Evolutionary conservation across 164 flowering plant genomes (phyloP).

Genomic region (Vitis vinifera): DNA sequence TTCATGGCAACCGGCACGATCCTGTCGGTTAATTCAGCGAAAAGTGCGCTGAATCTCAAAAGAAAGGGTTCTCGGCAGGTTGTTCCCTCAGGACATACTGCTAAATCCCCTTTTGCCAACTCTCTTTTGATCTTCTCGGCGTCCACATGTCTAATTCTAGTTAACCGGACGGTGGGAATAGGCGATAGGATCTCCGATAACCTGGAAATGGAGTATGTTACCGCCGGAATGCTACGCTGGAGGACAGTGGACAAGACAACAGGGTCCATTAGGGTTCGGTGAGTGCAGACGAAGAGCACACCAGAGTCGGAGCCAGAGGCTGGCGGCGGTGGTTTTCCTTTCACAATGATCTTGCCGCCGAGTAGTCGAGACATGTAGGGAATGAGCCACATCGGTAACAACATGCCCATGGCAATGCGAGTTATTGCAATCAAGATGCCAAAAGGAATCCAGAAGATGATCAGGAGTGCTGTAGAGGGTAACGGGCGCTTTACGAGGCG

Average conservation of each 20-base stretch:
- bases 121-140: conserved; percentile 62
- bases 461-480: conserved; percentile 65
- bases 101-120: conserved; percentile 69
- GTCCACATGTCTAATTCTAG: conserved; percentile 71
- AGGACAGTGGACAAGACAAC: conserved; percentile 79
- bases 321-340: conserved; percentile 80
- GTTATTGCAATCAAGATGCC: conserved; percentile 65
- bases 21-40: conserved; percentile 84
- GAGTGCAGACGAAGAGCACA: conserved; percentile 92
- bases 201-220: conserved; percentile 88
- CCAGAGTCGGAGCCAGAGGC: conserved; percentile 47
- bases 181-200: conserved; percentile 88
- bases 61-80: conserved; percentile 94
- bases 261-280: conserved; percentile 94
- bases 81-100: conserved; percentile 94
- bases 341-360: conserved; percentile 62
- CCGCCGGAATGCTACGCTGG: conserved; percentile 71
- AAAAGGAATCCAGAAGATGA: conserved; percentile 84
- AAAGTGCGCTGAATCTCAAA: conserved; percentile 83
- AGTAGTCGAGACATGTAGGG: conserved; percentile 50
- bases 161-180: conserved; percentile 83
- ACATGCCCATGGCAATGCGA: conserved; percentile 52
- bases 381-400: conserved; percentile 57
- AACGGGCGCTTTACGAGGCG: conserved; percentile 83
- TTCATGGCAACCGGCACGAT: conserved; percentile 98